Evolutionary conservation across 441 rosid species (phyloP).

Genomic region (Codiaeum variegatum): DNA sequence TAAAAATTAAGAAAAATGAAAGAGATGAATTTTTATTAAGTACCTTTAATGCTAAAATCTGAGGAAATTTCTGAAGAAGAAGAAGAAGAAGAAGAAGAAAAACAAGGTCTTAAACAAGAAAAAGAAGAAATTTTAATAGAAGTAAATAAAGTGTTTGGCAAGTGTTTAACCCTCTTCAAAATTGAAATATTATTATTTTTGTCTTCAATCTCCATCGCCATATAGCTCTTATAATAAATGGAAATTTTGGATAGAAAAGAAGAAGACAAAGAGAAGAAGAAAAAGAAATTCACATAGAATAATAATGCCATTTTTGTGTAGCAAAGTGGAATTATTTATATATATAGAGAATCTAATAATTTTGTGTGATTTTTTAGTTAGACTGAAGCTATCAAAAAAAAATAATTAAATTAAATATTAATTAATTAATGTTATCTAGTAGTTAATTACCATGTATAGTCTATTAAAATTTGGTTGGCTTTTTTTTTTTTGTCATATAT

Average conservation of each 20-base stretch:
- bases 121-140: neutral
- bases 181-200: neutral
- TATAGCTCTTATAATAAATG: no score
- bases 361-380: neutral
- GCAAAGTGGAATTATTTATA: neutral
- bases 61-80: constrained; percentile 14
- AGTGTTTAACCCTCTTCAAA: constrained; percentile 2
- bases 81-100: constrained; percentile 3
- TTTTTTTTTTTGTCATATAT: neutral
- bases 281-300: neutral
- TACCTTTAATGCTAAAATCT: constrained; percentile 3
- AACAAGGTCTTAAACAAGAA: neutral
- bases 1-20: no score
- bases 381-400: neutral
- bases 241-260: neutral
- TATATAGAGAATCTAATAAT: neutral
- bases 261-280: neutral
- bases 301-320: neutral
- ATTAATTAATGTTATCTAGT: neutral
- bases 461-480: neutral
- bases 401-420: neutral
- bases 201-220: neutral
- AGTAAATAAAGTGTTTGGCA: neutral
- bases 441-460: neutral
- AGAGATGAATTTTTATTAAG: neutral